These are phyloP conservation scores for Schizophyllum amplum DNA, from an alignment of 1,284 basidiomycete genomes.

Conservation along the genomic window DNA sequence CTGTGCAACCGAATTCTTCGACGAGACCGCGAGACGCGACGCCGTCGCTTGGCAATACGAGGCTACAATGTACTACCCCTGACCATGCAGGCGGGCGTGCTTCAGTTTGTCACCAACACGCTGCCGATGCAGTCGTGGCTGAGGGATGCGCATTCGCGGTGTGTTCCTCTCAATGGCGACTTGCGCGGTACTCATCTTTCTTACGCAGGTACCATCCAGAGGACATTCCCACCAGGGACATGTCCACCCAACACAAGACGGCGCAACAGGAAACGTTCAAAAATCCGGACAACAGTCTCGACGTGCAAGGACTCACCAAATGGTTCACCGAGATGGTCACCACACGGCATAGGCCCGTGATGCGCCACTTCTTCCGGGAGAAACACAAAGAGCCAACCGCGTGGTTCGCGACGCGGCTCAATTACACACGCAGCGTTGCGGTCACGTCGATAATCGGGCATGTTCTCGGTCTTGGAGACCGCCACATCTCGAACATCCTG, in stretches of 20 bases:
- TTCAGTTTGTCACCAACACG: constrained; percentile 90
- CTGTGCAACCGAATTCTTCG: constrained; percentile 78
- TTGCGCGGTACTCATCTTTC: constrained; percentile 1
- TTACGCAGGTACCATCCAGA: constrained; percentile 25
- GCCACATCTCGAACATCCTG: constrained; percentile 90
- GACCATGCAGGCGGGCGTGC: constrained; percentile 71
- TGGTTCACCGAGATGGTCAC: constrained; percentile 46
- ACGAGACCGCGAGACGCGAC: constrained; percentile 68
- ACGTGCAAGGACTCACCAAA: too few relatives aligned
- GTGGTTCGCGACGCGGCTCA: constrained; percentile 92
- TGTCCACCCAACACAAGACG: constrained; percentile 18
- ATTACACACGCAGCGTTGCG: constrained; percentile 88
- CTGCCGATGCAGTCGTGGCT: constrained; percentile 62
- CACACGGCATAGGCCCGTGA: constrained; percentile 67
- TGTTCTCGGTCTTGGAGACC: constrained; percentile 87
- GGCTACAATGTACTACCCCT: constrained; percentile 90
- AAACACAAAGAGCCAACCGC: constrained; percentile 79
- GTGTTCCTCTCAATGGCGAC: constrained; percentile 14
- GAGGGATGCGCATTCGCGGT: constrained; percentile 47
- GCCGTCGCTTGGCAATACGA: constrained; percentile 68
- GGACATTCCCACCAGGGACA: constrained; percentile 19
- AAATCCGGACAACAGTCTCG: neutral
- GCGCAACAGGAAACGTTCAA: constrained; percentile 21
- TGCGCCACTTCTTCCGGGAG: constrained; percentile 94
- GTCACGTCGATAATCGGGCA: constrained; percentile 94